Base-by-base conservation (phyloP, 208 protist genomes). In the Wallacemonas sp. region DNA sequence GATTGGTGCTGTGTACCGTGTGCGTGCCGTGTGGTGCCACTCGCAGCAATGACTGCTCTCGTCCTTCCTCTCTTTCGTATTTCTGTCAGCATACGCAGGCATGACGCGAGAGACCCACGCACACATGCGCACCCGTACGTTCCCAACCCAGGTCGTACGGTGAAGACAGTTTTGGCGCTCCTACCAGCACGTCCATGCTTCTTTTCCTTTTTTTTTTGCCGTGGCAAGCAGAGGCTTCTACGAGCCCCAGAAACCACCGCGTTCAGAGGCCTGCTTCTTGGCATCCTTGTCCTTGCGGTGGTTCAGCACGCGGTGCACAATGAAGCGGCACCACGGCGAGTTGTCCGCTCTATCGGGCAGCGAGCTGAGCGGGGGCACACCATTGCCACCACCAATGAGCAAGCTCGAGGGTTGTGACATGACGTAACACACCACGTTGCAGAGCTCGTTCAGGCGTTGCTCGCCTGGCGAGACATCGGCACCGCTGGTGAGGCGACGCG, bases 261-360 rank as follows among this genome's bases (percentile, higher is more conserved):
- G 50, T n/a, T 57, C 50, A 9, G 26, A 15, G n/a, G 30, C 5
- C 50, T 58, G 50, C 50, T 57, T 57, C 50, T 57, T 57, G 10
- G 72, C 71, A 15, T 54, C 62, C 39, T 76, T 80, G 37, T 86
- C 79, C 27, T 68, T 74, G 10, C 85, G 79, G 36, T 81, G 82
- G 34, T 71, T 57, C 15, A 92, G 59, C 15, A 92, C 78, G 4
- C 66, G 64, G 6, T 74, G 79, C 19, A 87, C 73, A 37, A 89
- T 61, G 42, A 83, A 83, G 50, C 85, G 76, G 42, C 85, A 87
- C 82, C 79, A 92, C 45, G 85, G 85, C 2, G 82, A 84, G 54
- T 78, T 68, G 29, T 66, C 61, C 21, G 75, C 71, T 17, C 41
- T 68, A 48, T 82, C 76, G 12, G 79, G 82, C 36, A 92, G 71